phyloP scores from a whole-genome alignment of 257 asterid genomes.

The Lithospermum erythrorhizon region DNA sequence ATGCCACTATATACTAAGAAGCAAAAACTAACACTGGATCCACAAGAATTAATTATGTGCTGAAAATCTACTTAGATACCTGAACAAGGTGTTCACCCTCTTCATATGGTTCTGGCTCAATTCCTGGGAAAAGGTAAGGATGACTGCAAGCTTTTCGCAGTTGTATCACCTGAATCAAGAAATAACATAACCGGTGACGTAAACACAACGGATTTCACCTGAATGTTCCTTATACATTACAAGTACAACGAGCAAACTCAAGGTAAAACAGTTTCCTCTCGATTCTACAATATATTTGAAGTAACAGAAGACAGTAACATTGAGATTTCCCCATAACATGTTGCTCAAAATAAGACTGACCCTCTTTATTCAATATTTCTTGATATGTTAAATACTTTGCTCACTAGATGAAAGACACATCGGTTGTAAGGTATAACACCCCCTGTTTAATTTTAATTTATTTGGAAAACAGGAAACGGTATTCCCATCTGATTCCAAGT shows the following conservation, averaged over 20 bases:
- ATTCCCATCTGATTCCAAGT: neutral
- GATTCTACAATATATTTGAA: too few species aligned
- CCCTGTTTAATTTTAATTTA: neutral
- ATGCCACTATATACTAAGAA: too few species aligned
- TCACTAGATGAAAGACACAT: neutral
- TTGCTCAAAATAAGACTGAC: neutral
- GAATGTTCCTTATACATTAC: neutral
- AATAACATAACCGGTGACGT: conserved; percentile 6
- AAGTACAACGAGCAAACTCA: neutral
- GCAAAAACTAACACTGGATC: neutral
- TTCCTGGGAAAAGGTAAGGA: conserved; percentile 92
- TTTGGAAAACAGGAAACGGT: neutral
- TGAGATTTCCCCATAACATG: neutral
- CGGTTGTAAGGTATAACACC: neutral
- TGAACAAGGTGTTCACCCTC: conserved; percentile 96
- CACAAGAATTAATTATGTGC: neutral
- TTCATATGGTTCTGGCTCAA: conserved; percentile 96
- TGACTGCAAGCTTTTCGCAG: conserved; percentile 96
- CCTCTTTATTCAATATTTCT: neutral
- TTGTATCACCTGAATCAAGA: conserved; percentile 67
- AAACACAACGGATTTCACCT: neutral
- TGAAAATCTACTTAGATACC: conserved; percentile 25
- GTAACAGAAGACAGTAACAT: neutral
- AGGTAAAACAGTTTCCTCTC: too few species aligned
- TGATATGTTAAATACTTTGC: neutral